These are phyloP conservation scores for Leersia perrieri DNA, from an alignment of 176 grass and related monocot genomes.

Conservation along the genomic window DNA sequence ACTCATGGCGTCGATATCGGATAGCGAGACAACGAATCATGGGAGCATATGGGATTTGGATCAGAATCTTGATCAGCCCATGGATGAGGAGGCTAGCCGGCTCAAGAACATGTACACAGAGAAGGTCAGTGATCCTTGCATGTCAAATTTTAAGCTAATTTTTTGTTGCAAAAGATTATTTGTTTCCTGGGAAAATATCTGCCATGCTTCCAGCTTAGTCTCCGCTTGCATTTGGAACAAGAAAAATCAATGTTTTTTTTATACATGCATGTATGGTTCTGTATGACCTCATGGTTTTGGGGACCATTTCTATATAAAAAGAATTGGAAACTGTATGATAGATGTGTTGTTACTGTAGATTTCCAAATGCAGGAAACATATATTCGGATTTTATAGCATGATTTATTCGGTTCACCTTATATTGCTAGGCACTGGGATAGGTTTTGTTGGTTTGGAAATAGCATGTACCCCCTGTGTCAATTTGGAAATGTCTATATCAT, in stretches of 20 bases:
- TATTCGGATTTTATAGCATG: background rate
- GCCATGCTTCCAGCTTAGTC: background rate
- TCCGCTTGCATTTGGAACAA: conserved; percentile 18
- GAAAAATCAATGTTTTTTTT: background rate
- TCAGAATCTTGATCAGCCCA: conserved; percentile 79
- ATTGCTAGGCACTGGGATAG: background rate
- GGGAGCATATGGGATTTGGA: conserved; percentile 81
- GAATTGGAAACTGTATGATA: background rate
- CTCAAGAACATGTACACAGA: conserved; percentile 75
- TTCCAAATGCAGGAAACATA: background rate
- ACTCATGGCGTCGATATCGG: conserved; percentile 53
- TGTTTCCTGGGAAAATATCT: background rate
- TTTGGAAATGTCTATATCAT: background rate
- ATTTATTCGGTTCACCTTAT: background rate
- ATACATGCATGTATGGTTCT: background rate
- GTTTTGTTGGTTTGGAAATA: background rate
- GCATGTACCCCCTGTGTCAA: background rate
- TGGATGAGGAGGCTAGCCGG: conserved; percentile 70
- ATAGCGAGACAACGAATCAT: conserved; percentile 43
- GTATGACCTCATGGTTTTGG: background rate
- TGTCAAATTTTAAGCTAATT: background rate
- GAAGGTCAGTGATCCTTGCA: conserved; percentile 55
- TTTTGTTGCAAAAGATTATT: background rate
- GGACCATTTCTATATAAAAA: conserved; percentile 11
- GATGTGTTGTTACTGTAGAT: conserved; percentile 10